Percentiles rank a stretch among this genome's conserved stretches.
These are phyloP conservation scores for Stephania yunnanensis DNA, from an alignment of 164 flowering plant species.

Conservation along the genomic window DNA sequence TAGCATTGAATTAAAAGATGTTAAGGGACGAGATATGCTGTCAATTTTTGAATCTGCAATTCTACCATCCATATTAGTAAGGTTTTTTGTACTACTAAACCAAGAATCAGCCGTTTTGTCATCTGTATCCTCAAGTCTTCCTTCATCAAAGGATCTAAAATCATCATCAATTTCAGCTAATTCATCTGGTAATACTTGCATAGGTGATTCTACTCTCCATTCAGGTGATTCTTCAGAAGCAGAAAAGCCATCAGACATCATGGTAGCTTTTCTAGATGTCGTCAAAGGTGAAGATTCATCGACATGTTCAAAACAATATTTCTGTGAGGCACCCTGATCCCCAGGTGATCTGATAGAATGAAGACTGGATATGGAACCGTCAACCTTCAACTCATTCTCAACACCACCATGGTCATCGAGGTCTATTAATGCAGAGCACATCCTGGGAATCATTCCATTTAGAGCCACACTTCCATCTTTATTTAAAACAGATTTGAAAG, in stretches of 20 bases:
- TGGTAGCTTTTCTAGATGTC: constrained; percentile 10
- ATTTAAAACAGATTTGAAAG: constrained; percentile 15
- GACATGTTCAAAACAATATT: constrained; percentile 13
- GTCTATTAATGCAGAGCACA: constrained; percentile 26
- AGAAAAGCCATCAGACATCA: constrained; percentile 5
- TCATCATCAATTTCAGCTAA: constrained; percentile 16
- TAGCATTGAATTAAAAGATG: constrained; percentile 19
- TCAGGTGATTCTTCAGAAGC: constrained; percentile 7
- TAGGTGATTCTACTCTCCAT: constrained; percentile 15
- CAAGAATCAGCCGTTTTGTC: constrained; percentile 9
- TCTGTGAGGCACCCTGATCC: constrained; percentile 12
- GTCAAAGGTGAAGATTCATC: constrained; percentile 14
- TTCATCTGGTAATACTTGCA: constrained; percentile 17
- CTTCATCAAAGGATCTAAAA: constrained; percentile 16
- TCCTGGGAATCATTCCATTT: constrained; percentile 17
- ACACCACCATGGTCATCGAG: constrained; percentile 14
- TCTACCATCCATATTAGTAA: constrained; percentile 13
- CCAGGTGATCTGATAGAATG: constrained; percentile 9
- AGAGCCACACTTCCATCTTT: constrained; percentile 23
- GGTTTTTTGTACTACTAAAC: constrained; percentile 22
- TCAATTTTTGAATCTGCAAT: constrained; percentile 18
- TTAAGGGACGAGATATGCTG: constrained; percentile 19
- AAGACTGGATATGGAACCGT: constrained; percentile 18
- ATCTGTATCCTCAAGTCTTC: constrained; percentile 13
- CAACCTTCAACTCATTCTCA: constrained; percentile 2